A percentile compares a stretch with the other conserved stretches of the same genome.
phyloP scores from a whole-genome alignment of 176 grass and related monocot species.

The Panicum miliaceum region DNA sequence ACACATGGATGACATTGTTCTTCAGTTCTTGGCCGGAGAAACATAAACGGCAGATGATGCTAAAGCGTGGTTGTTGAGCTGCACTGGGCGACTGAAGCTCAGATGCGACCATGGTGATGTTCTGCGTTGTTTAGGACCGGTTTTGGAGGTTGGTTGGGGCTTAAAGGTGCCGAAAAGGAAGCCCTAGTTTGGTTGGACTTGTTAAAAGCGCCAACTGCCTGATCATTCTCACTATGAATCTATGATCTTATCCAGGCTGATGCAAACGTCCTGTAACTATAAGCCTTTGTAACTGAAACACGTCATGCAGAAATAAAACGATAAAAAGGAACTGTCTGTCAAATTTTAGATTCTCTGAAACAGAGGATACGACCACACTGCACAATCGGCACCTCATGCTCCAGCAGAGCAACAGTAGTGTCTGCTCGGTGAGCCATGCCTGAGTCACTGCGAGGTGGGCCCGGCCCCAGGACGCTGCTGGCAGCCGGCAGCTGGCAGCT shows the following conservation, averaged over 20 bases:
- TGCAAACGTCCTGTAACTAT: too few relatives aligned
- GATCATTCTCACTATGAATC: background rate
- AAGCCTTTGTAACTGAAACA: background rate
- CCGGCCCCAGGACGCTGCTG: too few relatives aligned
- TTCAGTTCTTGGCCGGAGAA: too few relatives aligned
- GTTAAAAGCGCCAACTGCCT: background rate
- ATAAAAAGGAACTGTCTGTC: too few relatives aligned
- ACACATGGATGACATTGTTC: background rate
- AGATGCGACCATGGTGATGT: background rate
- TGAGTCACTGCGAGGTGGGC: background rate
- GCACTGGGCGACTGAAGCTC: background rate
- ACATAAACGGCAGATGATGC: background rate
- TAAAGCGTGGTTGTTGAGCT: background rate
- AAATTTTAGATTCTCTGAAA: too few relatives aligned
- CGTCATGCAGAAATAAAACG: too few relatives aligned
- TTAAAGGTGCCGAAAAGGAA: constrained; percentile 4
- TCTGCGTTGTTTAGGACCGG: background rate
- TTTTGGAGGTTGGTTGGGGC: background rate
- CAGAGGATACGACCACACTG: too few relatives aligned
- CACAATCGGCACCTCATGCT: background rate
- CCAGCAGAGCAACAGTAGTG: too few relatives aligned
- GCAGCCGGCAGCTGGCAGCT: too few relatives aligned
- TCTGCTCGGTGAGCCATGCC: background rate
- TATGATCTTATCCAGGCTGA: too few relatives aligned
- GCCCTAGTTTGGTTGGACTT: background rate